Evolutionary conservation across 2,329 filamentous ascomycete genomes (phyloP), one percentile per base, ranked within the genome.

Genomic region (Trichoderma guizhouense): DNA sequence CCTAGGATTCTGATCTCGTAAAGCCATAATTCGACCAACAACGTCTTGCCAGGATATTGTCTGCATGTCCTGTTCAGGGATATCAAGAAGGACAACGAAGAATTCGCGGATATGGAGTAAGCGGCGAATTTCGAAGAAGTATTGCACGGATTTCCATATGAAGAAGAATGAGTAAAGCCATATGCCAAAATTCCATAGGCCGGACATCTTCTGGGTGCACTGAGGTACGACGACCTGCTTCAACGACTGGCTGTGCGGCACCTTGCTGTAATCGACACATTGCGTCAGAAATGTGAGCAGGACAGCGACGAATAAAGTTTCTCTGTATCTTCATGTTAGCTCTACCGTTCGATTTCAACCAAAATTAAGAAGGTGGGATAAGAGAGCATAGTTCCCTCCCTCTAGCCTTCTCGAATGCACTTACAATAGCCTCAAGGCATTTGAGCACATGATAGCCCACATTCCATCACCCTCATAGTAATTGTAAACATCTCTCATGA

Each of bases 11-110:
- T 93, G 87, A 78, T 97, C 94, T 73, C 95, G 88, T 26, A 98
- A 82, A 7, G 90, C 88, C 89, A 97, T 97, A 73, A 98, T 87
- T 43, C 94, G 91, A 73, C 90, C 92, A 26, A 98, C 94, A 30
- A 97, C 88, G 74, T 96, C 92, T 78, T 97, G 93, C 95, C 95
- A 98, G 7, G 95, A 95, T 65, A 97, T 92, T 0, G 94, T 97
- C 80, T 98, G 95, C 83, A 98, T 96, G 76, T 98, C 95, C 71
- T 91, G 87, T 72, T 89, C 88, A 0, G 93, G 92, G 57, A 98
- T 94, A 51, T 93, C 92, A 11, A 98, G 88, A 5, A 97, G 87
- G 78, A 97, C 86, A 32, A 90, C 86, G 79, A 93, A 98, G 80
- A 97, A 98, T 79, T 96, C 91, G 74, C 94, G 93, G 82, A 97